Conservation (phyloP, 371 early-diverging fungal species). For the Rhizopus microsporus region DNA sequence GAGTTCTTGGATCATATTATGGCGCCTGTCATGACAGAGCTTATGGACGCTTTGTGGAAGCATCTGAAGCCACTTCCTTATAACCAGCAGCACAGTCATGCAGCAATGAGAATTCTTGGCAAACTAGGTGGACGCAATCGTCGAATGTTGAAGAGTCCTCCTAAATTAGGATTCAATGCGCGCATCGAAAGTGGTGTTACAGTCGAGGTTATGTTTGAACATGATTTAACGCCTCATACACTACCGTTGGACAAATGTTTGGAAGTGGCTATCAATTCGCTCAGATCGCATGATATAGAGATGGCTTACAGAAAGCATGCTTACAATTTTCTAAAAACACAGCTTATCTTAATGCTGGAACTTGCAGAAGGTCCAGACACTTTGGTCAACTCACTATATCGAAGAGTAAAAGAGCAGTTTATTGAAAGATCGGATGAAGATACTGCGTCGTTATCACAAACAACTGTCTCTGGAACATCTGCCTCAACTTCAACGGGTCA, state of each 20-base stretch:
- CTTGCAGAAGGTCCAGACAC: constrained; percentile 60
- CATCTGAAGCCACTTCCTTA: constrained; percentile 89
- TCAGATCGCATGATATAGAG: constrained; percentile 57
- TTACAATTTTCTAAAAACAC: constrained; percentile 71
- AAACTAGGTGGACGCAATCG: constrained; percentile 95
- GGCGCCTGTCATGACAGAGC: constrained; percentile 89
- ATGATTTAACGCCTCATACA: constrained; percentile 51
- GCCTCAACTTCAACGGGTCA: background rate
- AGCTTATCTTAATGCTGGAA: constrained; percentile 71
- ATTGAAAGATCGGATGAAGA: constrained; percentile 3
- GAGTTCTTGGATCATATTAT: constrained; percentile 97
- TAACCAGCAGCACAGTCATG: constrained; percentile 78
- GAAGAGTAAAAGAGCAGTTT: constrained; percentile 40
- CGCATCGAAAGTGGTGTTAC: constrained; percentile 64
- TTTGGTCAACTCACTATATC: constrained; percentile 50
- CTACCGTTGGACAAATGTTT: constrained; percentile 60
- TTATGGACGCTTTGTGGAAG: constrained; percentile 91
- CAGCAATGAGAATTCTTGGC: constrained; percentile 94
- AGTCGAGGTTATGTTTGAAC: constrained; percentile 63
- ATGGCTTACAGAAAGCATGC: constrained; percentile 66
- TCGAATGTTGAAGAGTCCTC: constrained; percentile 71
- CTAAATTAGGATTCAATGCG: constrained; percentile 50
- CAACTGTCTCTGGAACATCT: background rate
- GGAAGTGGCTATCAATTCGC: constrained; percentile 56
- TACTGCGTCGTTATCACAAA: constrained; percentile 5